A percentile compares a stretch with the other conserved stretches of the same genome.
Conservation (phyloP, 2,329 filamentous ascomycete genomes). For the Incumbomyces delicatus region DNA sequence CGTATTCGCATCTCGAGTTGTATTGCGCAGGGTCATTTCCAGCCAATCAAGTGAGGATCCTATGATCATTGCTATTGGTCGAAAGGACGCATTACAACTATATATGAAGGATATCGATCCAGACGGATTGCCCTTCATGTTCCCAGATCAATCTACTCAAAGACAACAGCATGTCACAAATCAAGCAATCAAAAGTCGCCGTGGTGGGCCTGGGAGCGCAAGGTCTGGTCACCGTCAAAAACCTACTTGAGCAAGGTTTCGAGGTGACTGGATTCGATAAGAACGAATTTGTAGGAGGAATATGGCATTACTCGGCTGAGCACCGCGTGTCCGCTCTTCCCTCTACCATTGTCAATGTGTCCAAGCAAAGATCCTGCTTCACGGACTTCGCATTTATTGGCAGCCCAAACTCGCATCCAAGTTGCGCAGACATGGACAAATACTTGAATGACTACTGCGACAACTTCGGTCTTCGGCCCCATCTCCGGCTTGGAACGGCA, state of each 20-base stretch:
- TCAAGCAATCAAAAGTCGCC: neutral
- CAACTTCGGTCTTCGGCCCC: constrained; percentile 12
- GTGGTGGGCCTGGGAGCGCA: constrained; percentile 17
- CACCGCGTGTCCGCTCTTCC: constrained; percentile 10
- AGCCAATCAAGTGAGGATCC: no score
- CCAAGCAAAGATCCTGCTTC: constrained; percentile 14
- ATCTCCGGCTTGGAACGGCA: constrained; percentile 10
- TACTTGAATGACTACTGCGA: constrained; percentile 14
- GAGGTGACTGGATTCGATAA: constrained; percentile 36
- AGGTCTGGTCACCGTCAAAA: constrained; percentile 35
- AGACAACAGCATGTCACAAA: no score
- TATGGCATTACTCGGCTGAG: constrained; percentile 36
- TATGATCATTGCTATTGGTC: no score
- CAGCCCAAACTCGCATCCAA: constrained; percentile 9
- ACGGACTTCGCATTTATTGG: constrained; percentile 18
- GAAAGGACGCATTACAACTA: no score
- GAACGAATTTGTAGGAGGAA: constrained; percentile 32
- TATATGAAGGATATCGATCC: no score
- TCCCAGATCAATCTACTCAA: no score
- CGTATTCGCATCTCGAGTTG: no score
- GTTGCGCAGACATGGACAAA: constrained; percentile 10
- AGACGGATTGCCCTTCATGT: no score
- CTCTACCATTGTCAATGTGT: constrained; percentile 12
- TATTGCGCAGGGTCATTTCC: no score
- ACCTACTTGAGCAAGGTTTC: constrained; percentile 37